Evolutionary conservation across 1,284 basidiomycete species (phyloP).

Genomic region (Moesziomyces antarcticus): DNA sequence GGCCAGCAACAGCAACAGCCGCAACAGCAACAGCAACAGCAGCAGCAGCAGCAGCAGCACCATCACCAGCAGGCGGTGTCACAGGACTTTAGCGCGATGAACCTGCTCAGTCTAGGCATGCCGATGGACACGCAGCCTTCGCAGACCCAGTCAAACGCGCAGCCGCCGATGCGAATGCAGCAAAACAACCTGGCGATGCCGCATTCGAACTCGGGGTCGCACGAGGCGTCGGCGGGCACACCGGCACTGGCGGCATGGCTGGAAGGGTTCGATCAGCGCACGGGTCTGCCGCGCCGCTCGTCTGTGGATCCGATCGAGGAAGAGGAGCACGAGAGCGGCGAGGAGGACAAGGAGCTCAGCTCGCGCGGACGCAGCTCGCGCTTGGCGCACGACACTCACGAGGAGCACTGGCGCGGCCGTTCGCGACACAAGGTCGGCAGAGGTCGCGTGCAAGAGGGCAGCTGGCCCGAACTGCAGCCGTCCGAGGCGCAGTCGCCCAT

Average conservation of each 20-base stretch:
- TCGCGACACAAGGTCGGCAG: slow-evolving; percentile 33
- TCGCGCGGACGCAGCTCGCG: slow-evolving; percentile 31
- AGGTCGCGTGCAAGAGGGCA: slow-evolving; percentile 30
- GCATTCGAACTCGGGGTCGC: slow-evolving; percentile 19
- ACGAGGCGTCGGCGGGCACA: slow-evolving; percentile 17
- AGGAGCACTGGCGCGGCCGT: slow-evolving; percentile 40
- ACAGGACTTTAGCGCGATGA: slow-evolving; percentile 48
- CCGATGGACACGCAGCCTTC: slow-evolving; percentile 22
- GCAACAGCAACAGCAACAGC: slow-evolving; percentile 18
- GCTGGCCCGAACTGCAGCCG: slow-evolving; percentile 39
- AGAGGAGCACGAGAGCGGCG: slow-evolving; percentile 43
- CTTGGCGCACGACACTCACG: slow-evolving; percentile 18
- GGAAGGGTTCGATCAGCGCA: slow-evolving; percentile 49
- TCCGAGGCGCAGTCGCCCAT: slow-evolving; percentile 45
- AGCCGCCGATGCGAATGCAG: slow-evolving; percentile 23
- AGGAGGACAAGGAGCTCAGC: slow-evolving; percentile 42
- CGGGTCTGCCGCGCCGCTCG: slow-evolving; percentile 47
- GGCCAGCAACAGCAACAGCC: slow-evolving; percentile 7
- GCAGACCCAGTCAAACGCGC: slow-evolving; percentile 4
- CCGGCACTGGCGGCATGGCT: slow-evolving; percentile 44
- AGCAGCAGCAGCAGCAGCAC: slow-evolving; percentile 15
- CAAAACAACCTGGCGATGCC: slow-evolving; percentile 13
- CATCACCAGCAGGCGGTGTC: slow-evolving; percentile 17
- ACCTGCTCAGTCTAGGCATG: slow-evolving; percentile 41
- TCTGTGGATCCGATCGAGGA: slow-evolving; percentile 54